Evolutionary conservation across 148 eudicot species (phyloP).

Genomic region (Rhododendron molle): DNA sequence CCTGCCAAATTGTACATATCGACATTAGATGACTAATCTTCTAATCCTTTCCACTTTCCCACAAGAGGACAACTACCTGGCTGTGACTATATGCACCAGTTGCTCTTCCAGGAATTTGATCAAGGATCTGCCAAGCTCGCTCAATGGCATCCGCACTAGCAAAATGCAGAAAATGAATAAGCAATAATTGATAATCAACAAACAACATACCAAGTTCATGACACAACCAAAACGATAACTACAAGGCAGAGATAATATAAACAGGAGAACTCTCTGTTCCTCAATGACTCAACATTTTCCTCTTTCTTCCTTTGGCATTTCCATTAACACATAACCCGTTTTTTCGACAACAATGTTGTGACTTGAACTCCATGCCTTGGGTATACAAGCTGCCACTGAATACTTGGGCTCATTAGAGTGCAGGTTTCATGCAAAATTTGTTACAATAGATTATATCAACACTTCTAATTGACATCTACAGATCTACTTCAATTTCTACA

Average conservation of each 20-base stretch:
- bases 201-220: neutral
- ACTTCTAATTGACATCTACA: neutral
- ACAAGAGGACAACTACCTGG: constrained; percentile 39
- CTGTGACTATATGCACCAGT: constrained; percentile 98
- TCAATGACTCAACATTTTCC: neutral
- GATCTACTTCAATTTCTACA: neutral
- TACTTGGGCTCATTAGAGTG: neutral
- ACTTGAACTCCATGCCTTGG: neutral
- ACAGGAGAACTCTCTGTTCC: neutral
- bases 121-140: constrained; percentile 77
- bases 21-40: neutral
- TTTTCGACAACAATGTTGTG: neutral
- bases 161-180: constrained; percentile 5
- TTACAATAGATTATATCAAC: neutral
- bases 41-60: neutral
- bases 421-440: neutral
- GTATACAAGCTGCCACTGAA: neutral
- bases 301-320: neutral
- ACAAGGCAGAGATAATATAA: neutral
- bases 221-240: neutral
- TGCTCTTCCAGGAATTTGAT: constrained; percentile 90
- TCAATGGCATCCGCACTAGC: constrained; percentile 75
- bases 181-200: neutral
- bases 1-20: constrained; percentile 32
- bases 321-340: neutral